Percentiles rank a stretch among this genome's conserved stretches.
phyloP scores from a whole-genome alignment of 2,329 filamentous ascomycete species.

The Fusarium sp. region DNA sequence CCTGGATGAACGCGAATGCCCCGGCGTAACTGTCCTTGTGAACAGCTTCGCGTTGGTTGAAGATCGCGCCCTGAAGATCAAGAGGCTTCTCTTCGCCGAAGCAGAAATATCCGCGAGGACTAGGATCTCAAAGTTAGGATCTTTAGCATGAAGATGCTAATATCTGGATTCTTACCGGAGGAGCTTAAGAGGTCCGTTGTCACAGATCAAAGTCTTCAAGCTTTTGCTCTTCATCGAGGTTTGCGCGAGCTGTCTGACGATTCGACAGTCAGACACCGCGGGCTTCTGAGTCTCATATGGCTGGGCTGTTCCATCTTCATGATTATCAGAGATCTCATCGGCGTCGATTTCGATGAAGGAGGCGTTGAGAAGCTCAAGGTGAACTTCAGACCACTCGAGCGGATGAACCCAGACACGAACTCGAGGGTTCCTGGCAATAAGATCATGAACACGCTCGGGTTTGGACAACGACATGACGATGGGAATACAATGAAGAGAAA shows the following conservation, averaged over 20 bases:
- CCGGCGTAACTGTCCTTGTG: conserved; percentile 1
- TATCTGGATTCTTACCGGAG: conserved; percentile 16
- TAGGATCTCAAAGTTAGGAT: background rate
- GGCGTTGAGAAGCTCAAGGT: conserved; percentile 31
- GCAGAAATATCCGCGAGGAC: conserved; percentile 39
- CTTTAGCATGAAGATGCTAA: fast-evolving
- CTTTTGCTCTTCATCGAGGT: conserved; percentile 36
- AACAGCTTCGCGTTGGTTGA: conserved; percentile 10
- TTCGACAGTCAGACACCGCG: conserved; percentile 16
- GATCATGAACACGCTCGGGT: conserved; percentile 19
- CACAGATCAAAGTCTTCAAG: conserved; percentile 34
- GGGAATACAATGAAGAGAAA: background rate
- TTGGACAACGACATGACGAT: conserved; percentile 6
- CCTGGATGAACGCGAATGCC: conserved; percentile 38
- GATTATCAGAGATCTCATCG: background rate
- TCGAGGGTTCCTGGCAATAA: conserved; percentile 38
- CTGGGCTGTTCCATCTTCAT: background rate
- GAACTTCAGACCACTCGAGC: conserved; percentile 33
- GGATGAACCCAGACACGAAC: conserved; percentile 41
- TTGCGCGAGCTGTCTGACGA: conserved; percentile 31
- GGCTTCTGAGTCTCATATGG: background rate
- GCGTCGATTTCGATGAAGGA: conserved; percentile 9
- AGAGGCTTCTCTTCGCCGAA: conserved; percentile 32
- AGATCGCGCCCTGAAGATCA: conserved; percentile 37
- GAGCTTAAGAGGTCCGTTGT: conserved; percentile 31